Evolutionary conservation across 2,329 filamentous ascomycete species (phyloP).

Genomic region (Clarireedia sp.): DNA sequence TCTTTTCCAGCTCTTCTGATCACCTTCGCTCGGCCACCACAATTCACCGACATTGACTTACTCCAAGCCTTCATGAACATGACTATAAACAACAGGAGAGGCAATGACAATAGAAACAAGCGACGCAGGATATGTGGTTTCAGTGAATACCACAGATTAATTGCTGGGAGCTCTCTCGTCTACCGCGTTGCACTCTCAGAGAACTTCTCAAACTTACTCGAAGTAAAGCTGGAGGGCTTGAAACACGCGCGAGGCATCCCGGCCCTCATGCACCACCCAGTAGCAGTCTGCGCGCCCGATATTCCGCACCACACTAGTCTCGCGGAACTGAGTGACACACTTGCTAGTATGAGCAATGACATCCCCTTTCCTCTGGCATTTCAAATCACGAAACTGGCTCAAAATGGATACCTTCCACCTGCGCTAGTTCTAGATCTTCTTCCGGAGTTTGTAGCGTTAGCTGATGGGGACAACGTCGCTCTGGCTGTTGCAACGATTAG

Average conservation of each 20-base stretch:
- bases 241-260: constrained; percentile 28
- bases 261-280: constrained; percentile 20
- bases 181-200: constrained; percentile 36
- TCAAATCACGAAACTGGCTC: constrained; percentile 55
- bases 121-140: constrained; percentile 28
- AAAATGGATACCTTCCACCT: constrained; percentile 56
- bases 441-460: constrained; percentile 32
- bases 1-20: constrained; percentile 37
- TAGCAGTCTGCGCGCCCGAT: constrained; percentile 8
- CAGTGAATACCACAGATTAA: constrained; percentile 30
- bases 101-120: constrained; percentile 14
- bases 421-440: constrained; percentile 39
- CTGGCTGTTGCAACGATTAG: constrained; percentile 48
- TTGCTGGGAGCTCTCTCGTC: constrained; percentile 41
- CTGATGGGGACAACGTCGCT: constrained; percentile 25
- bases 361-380: constrained; percentile 49
- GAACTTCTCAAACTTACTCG: constrained; percentile 20
- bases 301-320: constrained; percentile 16
- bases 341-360: constrained; percentile 18
- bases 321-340: constrained; percentile 12
- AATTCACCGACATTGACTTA: constrained; percentile 34
- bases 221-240: constrained; percentile 25
- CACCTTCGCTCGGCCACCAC: constrained; percentile 44
- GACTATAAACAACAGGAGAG: neutral
- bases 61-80: neutral